Evolutionary conservation across 768 basidiomycete species (phyloP), one percentile per base, ranked within the genome.

Genomic region (Megacollybia marginata): DNA sequence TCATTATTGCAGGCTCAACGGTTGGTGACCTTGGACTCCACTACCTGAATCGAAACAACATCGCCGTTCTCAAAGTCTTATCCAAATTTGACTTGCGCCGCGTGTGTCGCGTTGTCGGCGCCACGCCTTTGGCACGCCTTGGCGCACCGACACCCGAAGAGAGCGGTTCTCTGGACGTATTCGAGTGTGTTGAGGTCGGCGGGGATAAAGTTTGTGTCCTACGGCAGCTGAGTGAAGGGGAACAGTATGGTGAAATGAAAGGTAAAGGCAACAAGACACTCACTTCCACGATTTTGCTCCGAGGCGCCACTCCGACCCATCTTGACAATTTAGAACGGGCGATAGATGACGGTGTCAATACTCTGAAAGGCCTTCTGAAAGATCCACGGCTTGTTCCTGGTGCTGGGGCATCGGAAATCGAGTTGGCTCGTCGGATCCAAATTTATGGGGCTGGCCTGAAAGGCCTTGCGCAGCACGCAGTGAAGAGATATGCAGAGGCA

Each of bases 181-280:
- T 98, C 62, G 96, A 99, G 74, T 91, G 88, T 23, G 81, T 85
- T 51, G 96, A 99, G 65, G 86, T 99, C 58, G 96, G 96, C 42
- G 95, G 96, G 5, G 96, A 99, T 69, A 85, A 95, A 50, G 96
- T 98, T 46, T 98, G 94, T 1, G 96, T 99, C 1, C 79, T 99
- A 51, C 77, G 96, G 13, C 96, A 99, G 63, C 78, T 90, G 16
- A 59, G 69, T 2, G 68, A 68, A 13, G 88, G 83, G 28, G 85
- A 91, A 12, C 73, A 72, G 5, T 85, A 80, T 18, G 83, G 78
- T 55, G 76, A 84, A 59, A 67, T 78, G 1, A 54, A 62, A 31
- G 53, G 65, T 9, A 64, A 67, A 15, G 72, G 73, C 1, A 92
- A 94, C 62, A 86, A 83, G 66, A 88, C 90, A 7, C 74, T 81